Evolutionary conservation across 2,329 filamentous ascomycete species (phyloP).

Genomic region (Fusarium brachygibbosum): DNA sequence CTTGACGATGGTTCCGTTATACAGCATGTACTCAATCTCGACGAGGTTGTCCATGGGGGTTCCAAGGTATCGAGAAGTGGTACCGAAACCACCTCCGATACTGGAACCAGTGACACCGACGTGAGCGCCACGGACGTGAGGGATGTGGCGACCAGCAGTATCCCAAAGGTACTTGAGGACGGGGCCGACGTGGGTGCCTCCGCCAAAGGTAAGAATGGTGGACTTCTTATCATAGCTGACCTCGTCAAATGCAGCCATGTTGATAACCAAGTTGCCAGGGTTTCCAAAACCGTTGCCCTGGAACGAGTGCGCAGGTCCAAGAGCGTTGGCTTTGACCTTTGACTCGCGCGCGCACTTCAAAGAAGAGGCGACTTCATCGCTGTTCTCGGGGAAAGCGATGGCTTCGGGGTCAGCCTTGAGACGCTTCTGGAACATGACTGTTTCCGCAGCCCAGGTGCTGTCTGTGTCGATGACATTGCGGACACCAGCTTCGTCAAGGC

Average conservation of each 20-base stretch:
- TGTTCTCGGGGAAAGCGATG: constrained; percentile 39
- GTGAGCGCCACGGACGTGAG: constrained; percentile 44
- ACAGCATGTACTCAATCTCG: constrained; percentile 44
- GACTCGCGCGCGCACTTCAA: constrained; percentile 45
- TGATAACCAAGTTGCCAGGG: constrained; percentile 44
- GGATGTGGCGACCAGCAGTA: constrained; percentile 43
- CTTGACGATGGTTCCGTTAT: constrained; percentile 46
- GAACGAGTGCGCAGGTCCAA: constrained; percentile 46
- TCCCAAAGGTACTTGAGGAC: constrained; percentile 47
- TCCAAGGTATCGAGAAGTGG: constrained; percentile 37
- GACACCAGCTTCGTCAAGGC: constrained; percentile 36
- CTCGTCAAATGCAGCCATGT: constrained; percentile 44
- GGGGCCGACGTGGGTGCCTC: constrained; percentile 44
- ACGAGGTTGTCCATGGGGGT: constrained; percentile 45
- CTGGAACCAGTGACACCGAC: constrained; percentile 44
- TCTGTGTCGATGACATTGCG: constrained; percentile 41
- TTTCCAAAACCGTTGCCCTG: constrained; percentile 42
- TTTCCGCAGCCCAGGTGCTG: constrained; percentile 35
- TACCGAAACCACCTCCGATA: constrained; percentile 44
- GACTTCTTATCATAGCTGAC: constrained; percentile 40
- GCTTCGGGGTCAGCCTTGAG: constrained; percentile 40
- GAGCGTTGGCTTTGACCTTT: constrained; percentile 40
- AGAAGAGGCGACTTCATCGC: constrained; percentile 41
- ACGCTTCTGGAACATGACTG: constrained; percentile 42
- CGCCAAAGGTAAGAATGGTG: constrained; percentile 41